Percentiles rank a stretch among this genome's conserved stretches.
phyloP scores from a whole-genome alignment of 306 rosid species.

The Senna tora region DNA sequence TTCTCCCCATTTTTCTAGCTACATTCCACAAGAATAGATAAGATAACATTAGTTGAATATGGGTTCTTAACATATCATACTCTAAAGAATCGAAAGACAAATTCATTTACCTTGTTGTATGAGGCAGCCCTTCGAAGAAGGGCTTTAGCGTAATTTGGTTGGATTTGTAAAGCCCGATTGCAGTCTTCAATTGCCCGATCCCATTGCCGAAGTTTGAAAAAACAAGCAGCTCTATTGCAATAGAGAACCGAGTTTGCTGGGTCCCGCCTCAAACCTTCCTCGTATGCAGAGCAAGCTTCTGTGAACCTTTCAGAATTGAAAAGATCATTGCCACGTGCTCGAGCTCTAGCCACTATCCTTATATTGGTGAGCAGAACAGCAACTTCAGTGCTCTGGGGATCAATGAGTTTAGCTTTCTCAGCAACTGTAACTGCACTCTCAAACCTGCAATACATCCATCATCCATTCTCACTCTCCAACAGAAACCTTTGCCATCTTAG shows the following conservation, averaged over 20 bases:
- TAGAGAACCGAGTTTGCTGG: slow-evolving; percentile 82
- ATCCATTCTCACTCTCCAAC: slow-evolving; percentile 60
- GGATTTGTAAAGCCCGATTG: slow-evolving; percentile 75
- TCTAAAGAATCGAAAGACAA: background rate
- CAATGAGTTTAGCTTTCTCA: slow-evolving; percentile 78
- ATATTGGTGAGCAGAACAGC: slow-evolving; percentile 70
- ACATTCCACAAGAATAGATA: slow-evolving; percentile 38
- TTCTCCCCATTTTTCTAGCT: slow-evolving; percentile 92
- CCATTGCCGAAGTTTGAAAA: slow-evolving; percentile 94
- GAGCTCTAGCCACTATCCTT: slow-evolving; percentile 83
- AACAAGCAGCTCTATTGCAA: slow-evolving; percentile 96
- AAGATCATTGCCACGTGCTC: slow-evolving; percentile 88
- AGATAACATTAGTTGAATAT: slow-evolving; percentile 15
- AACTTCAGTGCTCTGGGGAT: slow-evolving; percentile 72
- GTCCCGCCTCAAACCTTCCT: slow-evolving; percentile 84
- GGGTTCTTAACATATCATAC: background rate
- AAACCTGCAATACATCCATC: slow-evolving; percentile 91
- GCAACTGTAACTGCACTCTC: slow-evolving; percentile 87
- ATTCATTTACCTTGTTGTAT: slow-evolving; percentile 67
- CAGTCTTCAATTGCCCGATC: slow-evolving; percentile 87
- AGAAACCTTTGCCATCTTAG: slow-evolving; percentile 39
- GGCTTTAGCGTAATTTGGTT: slow-evolving; percentile 84
- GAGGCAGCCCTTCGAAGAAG: slow-evolving; percentile 98
- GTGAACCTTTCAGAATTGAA: slow-evolving; percentile 91
- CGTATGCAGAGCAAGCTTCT: slow-evolving; percentile 88